phyloP scores from a whole-genome alignment of 768 basidiomycete species.

The Infundibulicybe gibba region DNA sequence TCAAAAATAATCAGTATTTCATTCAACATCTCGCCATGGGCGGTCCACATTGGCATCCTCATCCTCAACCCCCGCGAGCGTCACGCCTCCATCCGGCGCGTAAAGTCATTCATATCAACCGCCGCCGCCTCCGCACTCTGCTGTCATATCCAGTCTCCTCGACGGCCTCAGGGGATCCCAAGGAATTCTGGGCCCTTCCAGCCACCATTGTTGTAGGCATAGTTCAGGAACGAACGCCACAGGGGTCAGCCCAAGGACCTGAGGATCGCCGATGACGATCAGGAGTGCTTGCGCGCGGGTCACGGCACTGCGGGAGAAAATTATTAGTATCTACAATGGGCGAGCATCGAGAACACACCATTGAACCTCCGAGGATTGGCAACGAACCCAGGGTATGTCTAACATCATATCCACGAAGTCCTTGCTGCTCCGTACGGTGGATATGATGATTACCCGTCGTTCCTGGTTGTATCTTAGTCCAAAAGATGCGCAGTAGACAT shows the following conservation, averaged over 20 bases:
- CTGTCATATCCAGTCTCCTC: constrained; percentile 35
- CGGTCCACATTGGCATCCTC: constrained; percentile 17
- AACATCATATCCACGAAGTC: constrained; percentile 49
- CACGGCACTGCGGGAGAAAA: constrained; percentile 43
- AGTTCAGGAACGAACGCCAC: constrained; percentile 60
- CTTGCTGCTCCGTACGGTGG: constrained; percentile 52
- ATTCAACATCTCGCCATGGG: constrained; percentile 15
- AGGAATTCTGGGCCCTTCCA: constrained; percentile 48
- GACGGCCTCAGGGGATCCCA: constrained; percentile 45
- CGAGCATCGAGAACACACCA: constrained; percentile 30
- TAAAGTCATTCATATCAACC: constrained; percentile 40
- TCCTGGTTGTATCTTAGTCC: constrained; percentile 42
- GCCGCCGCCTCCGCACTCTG: constrained; percentile 24
- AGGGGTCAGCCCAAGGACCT: constrained; percentile 57
- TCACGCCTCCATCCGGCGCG: constrained; percentile 29
- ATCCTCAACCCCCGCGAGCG: constrained; percentile 20
- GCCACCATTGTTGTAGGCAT: constrained; percentile 47
- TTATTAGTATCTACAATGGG: not conserved
- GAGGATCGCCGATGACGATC: constrained; percentile 56
- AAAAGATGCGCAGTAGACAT: constrained; percentile 16
- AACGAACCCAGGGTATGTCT: constrained; percentile 53
- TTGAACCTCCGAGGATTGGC: constrained; percentile 55
- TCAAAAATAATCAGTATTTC: too few relatives aligned
- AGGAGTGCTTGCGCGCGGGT: constrained; percentile 60
- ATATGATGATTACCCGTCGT: constrained; percentile 54